Evolutionary conservation across 2,329 filamentous ascomycete genomes (phyloP).

Genomic region (Aureobasidium sp.): DNA sequence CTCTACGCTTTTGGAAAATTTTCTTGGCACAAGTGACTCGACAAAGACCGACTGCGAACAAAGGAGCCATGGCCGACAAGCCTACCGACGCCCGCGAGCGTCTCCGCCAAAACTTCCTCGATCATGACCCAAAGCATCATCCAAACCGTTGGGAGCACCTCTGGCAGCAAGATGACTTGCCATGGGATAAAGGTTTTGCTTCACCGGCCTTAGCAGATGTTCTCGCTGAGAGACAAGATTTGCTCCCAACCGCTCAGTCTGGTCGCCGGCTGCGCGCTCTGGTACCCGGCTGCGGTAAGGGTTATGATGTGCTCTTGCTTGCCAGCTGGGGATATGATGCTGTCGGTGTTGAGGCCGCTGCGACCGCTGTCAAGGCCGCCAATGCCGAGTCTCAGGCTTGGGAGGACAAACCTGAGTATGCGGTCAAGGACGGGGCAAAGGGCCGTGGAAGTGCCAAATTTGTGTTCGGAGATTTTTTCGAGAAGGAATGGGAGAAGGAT

Average conservation of each 20-base stretch:
- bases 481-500: slow-evolving; percentile 48
- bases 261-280: slow-evolving; percentile 50
- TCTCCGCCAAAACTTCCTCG: slow-evolving; percentile 23
- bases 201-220: slow-evolving; percentile 53
- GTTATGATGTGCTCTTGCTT: slow-evolving; percentile 73
- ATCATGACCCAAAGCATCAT: slow-evolving; percentile 28
- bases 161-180: slow-evolving; percentile 49
- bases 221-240: slow-evolving; percentile 28
- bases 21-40: neutral
- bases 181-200: slow-evolving; percentile 54
- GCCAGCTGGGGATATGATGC: slow-evolving; percentile 70
- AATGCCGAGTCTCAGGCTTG: slow-evolving; percentile 36
- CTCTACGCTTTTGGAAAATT: neutral
- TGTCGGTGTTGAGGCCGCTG: slow-evolving; percentile 64
- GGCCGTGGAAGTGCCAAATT: slow-evolving; percentile 50
- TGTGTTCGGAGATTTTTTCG: slow-evolving; percentile 61
- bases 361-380: slow-evolving; percentile 43
- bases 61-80: slow-evolving; percentile 1
- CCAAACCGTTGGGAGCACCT: slow-evolving; percentile 47
- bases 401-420: slow-evolving; percentile 36
- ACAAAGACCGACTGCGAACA: slow-evolving; percentile 5
- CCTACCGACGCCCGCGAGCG: slow-evolving; percentile 22
- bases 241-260: slow-evolving; percentile 21
- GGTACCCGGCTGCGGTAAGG: slow-evolving; percentile 75
- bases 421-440: slow-evolving; percentile 33